Conservation (phyloP, 345 rosid genomes). For the Euphorbia lathyris region DNA sequence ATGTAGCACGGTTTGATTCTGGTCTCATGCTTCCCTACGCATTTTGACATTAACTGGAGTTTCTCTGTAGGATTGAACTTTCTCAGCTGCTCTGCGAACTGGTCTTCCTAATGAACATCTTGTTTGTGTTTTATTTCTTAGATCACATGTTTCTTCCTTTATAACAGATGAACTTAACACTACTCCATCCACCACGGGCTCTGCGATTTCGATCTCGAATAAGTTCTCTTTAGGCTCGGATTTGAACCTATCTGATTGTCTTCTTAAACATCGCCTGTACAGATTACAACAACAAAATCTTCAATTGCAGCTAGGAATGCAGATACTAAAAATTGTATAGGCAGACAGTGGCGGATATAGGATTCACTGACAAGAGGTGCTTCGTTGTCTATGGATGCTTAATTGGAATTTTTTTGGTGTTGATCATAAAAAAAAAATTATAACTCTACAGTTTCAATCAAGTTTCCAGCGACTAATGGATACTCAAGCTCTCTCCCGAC, state of each 20-base stretch:
- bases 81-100: slow-evolving; percentile 52
- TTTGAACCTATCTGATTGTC: slow-evolving; percentile 57
- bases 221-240: slow-evolving; percentile 46
- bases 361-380: too few species aligned
- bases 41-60: slow-evolving; percentile 43
- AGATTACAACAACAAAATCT: not conserved
- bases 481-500: too few species aligned
- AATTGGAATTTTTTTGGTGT: too few species aligned
- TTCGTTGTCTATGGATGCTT: too few species aligned
- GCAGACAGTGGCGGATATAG: too few species aligned
- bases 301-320: too few species aligned
- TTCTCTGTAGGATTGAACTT: slow-evolving; percentile 64
- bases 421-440: too few species aligned
- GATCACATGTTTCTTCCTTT: slow-evolving; percentile 20
- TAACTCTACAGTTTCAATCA: too few species aligned
- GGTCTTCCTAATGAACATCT: slow-evolving; percentile 57
- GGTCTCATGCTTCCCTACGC: slow-evolving; percentile 28
- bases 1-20: too few species aligned
- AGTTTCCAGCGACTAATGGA: too few species aligned
- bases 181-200: slow-evolving; percentile 22
- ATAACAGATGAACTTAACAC: slow-evolving; percentile 11
- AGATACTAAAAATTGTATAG: too few species aligned
- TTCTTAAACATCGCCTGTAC: slow-evolving; percentile 52
- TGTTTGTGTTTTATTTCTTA: slow-evolving; percentile 21
- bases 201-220: slow-evolving; percentile 56